These are phyloP conservation scores for Metroxylon sagu DNA, from an alignment of 176 grass and related monocot genomes.

Conservation along the genomic window DNA sequence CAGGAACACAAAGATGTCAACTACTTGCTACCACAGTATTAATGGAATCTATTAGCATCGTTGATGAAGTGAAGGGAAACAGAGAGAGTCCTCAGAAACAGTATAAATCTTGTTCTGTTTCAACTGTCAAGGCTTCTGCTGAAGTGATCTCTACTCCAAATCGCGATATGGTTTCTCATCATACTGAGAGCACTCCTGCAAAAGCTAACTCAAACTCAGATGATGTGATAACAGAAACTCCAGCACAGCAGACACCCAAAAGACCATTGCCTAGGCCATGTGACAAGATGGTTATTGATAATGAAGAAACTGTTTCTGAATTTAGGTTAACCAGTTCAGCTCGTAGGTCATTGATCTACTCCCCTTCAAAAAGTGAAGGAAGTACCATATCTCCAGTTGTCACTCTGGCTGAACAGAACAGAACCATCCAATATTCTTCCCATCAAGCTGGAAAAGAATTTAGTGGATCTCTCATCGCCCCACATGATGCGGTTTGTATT, in stretches of 20 bases:
- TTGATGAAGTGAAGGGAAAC: slow-evolving; percentile 12
- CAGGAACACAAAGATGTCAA: slow-evolving; percentile 31
- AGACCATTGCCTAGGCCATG: slow-evolving; percentile 48
- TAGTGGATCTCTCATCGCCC: slow-evolving; percentile 1
- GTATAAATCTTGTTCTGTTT: slow-evolving; percentile 1
- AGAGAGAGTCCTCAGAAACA: slow-evolving; percentile 11
- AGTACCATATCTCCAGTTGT: slow-evolving; percentile 16
- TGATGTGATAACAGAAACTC: slow-evolving; percentile 33
- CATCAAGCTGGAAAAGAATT: slow-evolving; percentile 25
- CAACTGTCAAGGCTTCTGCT: slow-evolving; percentile 3
- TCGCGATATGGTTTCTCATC: slow-evolving; percentile 11
- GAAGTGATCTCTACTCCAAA: slow-evolving; percentile 30
- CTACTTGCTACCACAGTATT: slow-evolving; percentile 34
- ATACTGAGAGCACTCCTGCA: slow-evolving; percentile 48
- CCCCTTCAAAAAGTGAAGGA: slow-evolving; percentile 39
- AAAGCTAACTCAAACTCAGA: slow-evolving; percentile 25
- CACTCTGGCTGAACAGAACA: slow-evolving; percentile 8
- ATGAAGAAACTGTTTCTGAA: slow-evolving; percentile 39
- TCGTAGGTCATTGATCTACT: slow-evolving; percentile 60
- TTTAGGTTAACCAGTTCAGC: slow-evolving; percentile 50
- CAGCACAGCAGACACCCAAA: slow-evolving; percentile 57
- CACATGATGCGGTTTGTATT: slow-evolving; percentile 27
- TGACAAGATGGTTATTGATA: slow-evolving; percentile 33
- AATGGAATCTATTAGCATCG: slow-evolving; percentile 8
- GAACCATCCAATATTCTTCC: neutral